phyloP scores from a whole-genome alignment of 2,329 filamentous ascomycete species.

The Pyricularia sp. region DNA sequence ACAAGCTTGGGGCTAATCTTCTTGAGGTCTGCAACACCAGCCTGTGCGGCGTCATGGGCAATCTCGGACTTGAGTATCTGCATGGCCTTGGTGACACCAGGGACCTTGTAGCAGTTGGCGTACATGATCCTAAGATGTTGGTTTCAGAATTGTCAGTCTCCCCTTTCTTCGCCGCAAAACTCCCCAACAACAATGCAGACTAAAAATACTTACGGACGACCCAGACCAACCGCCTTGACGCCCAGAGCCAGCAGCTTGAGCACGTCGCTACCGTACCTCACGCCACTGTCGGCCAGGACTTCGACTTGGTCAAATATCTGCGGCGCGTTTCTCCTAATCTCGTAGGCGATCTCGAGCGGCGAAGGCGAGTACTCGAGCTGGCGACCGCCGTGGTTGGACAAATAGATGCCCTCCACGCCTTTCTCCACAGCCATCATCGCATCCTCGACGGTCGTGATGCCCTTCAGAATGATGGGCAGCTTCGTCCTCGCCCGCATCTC shows the following conservation, averaged over 20 bases:
- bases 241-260: slow-evolving; percentile 83
- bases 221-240: slow-evolving; percentile 64
- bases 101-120: slow-evolving; percentile 36
- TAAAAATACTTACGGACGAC: background rate
- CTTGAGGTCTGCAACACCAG: slow-evolving; percentile 18
- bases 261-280: slow-evolving; percentile 77
- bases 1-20: slow-evolving; percentile 12
- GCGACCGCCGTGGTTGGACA: slow-evolving; percentile 88
- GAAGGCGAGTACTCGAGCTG: slow-evolving; percentile 76
- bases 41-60: slow-evolving; percentile 22
- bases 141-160: background rate
- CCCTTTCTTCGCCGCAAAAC: too few species aligned
- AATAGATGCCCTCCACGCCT: slow-evolving; percentile 70
- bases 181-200: too few species aligned
- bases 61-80: slow-evolving; percentile 39
- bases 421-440: slow-evolving; percentile 67
- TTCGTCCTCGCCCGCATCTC: slow-evolving; percentile 40
- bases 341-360: slow-evolving; percentile 62
- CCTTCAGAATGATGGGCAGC: slow-evolving; percentile 86
- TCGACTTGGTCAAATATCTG: slow-evolving; percentile 64
- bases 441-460: slow-evolving; percentile 89
- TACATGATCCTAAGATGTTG: slow-evolving; percentile 30
- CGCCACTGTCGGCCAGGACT: slow-evolving; percentile 79
- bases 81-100: slow-evolving; percentile 35
- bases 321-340: slow-evolving; percentile 67